Base-by-base conservation (phyloP, 2,329 filamentous ascomycete species). In the Phaeoacremonium minimum region DNA sequence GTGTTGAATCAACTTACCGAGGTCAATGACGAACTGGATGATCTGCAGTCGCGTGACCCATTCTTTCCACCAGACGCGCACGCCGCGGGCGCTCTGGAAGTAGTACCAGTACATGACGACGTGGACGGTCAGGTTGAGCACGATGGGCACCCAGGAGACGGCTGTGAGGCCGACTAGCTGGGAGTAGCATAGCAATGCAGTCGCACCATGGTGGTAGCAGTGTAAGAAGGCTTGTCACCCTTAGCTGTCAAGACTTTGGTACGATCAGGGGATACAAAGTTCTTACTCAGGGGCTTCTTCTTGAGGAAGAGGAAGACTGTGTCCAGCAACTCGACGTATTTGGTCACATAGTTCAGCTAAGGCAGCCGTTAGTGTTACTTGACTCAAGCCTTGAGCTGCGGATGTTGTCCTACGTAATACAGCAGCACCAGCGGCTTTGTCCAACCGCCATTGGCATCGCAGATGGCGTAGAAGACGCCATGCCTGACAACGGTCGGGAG, bases 41-140 rank as follows among this genome's bases (percentile, higher is more conserved):
- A 97, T 97, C 69, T 97, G 91, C 58, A 96, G 85, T 58, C 90
- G 87, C 52, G 91, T 97, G 61, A 97, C 94, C 85, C 91, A 97
- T 71, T 96, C 88, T 85, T 97, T 97, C 91, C 91, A 97, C 90
- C 90, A 96, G 68, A 96, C 93, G 56, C 83, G 84, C 64, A 97
- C 80, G 51, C 93, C 93, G 52, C 91, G 89, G 37, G 91, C 90
- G 58, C 87, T 91, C 77, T 97, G 91, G 83, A 97, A 97, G 80
- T 97, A 97, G 82, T 97, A 97, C 90, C 90, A 96, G 83, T 97
- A 97, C 91, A 97, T 97, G 61, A 96, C 86, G 41, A 97, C 91
- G 69, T 97, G 91, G 37, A 97, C 91, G 46, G 80, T 80, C 57
- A 97, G 70, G 77, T 97, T 97, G 53, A 97, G 80, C 36, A 80